Evolutionary conservation across 805 yeast genomes (phyloP).

Genomic region (Candida michaelii): DNA sequence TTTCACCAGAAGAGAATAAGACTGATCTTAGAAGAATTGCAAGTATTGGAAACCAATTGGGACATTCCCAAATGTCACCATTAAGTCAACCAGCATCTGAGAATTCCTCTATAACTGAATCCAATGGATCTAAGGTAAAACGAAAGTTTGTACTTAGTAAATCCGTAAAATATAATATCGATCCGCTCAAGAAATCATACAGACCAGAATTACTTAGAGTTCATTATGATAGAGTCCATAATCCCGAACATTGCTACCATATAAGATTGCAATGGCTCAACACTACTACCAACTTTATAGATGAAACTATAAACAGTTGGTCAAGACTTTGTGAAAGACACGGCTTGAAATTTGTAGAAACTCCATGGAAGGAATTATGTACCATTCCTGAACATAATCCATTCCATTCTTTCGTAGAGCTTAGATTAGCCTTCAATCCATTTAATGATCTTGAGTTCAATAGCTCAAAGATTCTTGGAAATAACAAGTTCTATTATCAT

Average conservation of each 20-base stretch:
- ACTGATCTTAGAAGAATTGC: conserved; percentile 23
- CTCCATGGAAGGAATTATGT: conserved; percentile 87
- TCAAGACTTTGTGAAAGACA: conserved; percentile 80
- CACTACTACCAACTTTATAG: conserved; percentile 68
- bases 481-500: conserved; percentile 73
- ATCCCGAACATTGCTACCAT: conserved; percentile 93
- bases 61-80: background rate
- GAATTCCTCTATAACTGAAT: conserved; percentile 26
- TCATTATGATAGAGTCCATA: conserved; percentile 89
- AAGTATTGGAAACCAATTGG: conserved; percentile 15
- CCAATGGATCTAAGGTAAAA: conserved; percentile 24
- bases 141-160: conserved; percentile 61
- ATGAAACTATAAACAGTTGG: conserved; percentile 49
- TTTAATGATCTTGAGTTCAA: conserved; percentile 60
- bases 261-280: conserved; percentile 90
- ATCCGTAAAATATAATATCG: conserved; percentile 69
- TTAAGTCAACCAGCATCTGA: conserved; percentile 17
- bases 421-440: conserved; percentile 67
- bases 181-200: conserved; percentile 67
- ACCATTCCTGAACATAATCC: conserved; percentile 77
- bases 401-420: conserved; percentile 79
- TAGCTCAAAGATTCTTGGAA: conserved; percentile 36
- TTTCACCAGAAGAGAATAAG: conserved; percentile 17
- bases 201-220: conserved; percentile 77
- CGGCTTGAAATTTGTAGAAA: conserved; percentile 76